Conservation (phyloP, 148 eudicot species). For the Chenopodium suecicum region DNA sequence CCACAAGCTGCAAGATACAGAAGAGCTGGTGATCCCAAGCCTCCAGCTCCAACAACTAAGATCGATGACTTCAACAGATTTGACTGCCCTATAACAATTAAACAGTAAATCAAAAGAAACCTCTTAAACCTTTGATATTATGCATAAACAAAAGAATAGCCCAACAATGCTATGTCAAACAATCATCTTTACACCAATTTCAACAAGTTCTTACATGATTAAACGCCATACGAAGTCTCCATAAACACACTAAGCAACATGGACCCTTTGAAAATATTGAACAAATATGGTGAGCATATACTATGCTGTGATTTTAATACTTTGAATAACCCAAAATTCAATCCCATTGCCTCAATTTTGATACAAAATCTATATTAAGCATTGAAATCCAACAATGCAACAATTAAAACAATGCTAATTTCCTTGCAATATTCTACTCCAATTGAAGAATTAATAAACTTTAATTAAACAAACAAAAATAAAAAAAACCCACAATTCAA, state of each 20-base stretch:
- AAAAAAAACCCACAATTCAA: background rate
- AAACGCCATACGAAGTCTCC: too few relatives aligned
- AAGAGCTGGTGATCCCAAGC: conserved; percentile 93
- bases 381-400: background rate
- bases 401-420: background rate
- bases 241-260: too few relatives aligned
- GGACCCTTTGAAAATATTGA: background rate
- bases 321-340: background rate
- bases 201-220: too few relatives aligned
- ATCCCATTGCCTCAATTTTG: background rate
- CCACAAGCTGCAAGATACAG: conserved; percentile 97
- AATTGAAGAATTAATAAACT: too few relatives aligned
- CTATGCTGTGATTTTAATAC: too few relatives aligned
- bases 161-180: too few relatives aligned
- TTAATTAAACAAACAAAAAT: too few relatives aligned
- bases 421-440: background rate
- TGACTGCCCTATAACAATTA: conserved; percentile 61
- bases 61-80: conserved; percentile 75
- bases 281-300: background rate
- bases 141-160: too few relatives aligned
- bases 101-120: background rate
- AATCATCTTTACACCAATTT: too few relatives aligned
- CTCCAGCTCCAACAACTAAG: conserved; percentile 97
- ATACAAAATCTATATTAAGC: background rate
- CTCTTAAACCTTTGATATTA: too few relatives aligned